A percentile compares a stretch with the other conserved stretches of the same genome.
Conservation (phyloP, 768 basidiomycete species). For the Boletales sp. region DNA sequence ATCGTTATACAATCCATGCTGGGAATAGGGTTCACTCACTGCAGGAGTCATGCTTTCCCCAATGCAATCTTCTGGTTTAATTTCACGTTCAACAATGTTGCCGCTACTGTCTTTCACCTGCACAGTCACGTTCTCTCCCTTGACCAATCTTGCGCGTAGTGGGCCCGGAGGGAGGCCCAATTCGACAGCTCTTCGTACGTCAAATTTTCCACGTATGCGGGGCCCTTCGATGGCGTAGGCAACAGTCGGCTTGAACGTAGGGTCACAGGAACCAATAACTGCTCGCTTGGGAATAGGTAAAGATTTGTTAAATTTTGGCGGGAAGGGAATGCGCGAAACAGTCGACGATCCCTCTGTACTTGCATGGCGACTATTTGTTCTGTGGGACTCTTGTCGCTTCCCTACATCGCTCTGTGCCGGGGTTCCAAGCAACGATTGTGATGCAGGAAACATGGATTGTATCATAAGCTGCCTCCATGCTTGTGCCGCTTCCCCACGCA, state of each 20-base stretch:
- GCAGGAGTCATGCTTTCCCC: constrained; percentile 49
- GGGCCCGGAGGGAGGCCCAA: constrained; percentile 63
- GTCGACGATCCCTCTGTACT: constrained; percentile 1
- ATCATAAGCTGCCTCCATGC: constrained; percentile 54
- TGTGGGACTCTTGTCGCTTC: constrained; percentile 10
- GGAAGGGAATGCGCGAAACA: constrained; percentile 11
- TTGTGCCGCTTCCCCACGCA: constrained; percentile 46
- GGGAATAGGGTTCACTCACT: constrained; percentile 28
- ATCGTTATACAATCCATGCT: neutral
- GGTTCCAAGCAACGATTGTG: constrained; percentile 12
- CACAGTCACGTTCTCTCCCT: constrained; percentile 61
- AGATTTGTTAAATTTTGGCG: constrained; percentile 11
- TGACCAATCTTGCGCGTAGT: constrained; percentile 55
- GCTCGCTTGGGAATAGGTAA: constrained; percentile 23
- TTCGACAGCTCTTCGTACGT: constrained; percentile 56
- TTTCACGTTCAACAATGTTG: constrained; percentile 42
- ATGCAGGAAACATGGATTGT: constrained; percentile 59
- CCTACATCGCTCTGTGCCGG: constrained; percentile 7
- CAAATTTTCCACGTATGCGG: constrained; percentile 64
- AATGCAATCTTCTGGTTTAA: constrained; percentile 59
- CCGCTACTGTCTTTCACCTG: constrained; percentile 45
- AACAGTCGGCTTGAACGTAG: constrained; percentile 34
- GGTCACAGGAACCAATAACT: constrained; percentile 14
- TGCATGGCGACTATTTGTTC: constrained; percentile 4
- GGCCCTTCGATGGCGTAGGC: constrained; percentile 54